These are phyloP conservation scores for Pisolithus microcarpus DNA, from an alignment of 768 basidiomycete species.

Conservation along the genomic window DNA sequence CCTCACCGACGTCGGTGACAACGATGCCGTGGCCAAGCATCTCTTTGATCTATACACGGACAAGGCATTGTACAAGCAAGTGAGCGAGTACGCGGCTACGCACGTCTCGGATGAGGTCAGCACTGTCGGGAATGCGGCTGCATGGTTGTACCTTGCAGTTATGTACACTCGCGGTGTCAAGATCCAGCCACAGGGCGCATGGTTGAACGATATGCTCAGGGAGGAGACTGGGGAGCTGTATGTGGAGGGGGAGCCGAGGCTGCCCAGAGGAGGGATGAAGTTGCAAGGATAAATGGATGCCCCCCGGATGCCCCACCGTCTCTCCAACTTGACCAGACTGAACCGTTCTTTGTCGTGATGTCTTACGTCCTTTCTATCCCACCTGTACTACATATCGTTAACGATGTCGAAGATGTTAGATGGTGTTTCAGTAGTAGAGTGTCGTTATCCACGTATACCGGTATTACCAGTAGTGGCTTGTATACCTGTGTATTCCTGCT, in stretches of 20 bases:
- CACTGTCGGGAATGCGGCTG: constrained; percentile 72
- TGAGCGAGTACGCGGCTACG: constrained; percentile 62
- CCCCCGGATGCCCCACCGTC: constrained; percentile 20
- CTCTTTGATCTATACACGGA: constrained; percentile 76
- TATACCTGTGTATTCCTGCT: too few species aligned
- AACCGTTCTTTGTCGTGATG: neutral
- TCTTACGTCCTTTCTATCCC: too few species aligned
- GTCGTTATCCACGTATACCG: too few species aligned
- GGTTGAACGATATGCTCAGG: constrained; percentile 78
- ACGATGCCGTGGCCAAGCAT: constrained; percentile 64
- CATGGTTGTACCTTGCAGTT: constrained; percentile 66
- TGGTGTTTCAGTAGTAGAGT: too few species aligned
- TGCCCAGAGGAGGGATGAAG: constrained; percentile 57
- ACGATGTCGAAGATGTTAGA: too few species aligned
- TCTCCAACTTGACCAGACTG: constrained; percentile 27
- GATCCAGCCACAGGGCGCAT: constrained; percentile 73
- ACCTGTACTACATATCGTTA: too few species aligned
- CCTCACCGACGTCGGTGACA: constrained; percentile 73
- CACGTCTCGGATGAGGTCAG: constrained; percentile 81
- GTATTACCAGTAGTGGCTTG: too few species aligned
- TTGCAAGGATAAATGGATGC: constrained; percentile 19
- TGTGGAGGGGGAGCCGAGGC: constrained; percentile 55
- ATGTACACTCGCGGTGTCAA: constrained; percentile 74
- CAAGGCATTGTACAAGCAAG: constrained; percentile 51
- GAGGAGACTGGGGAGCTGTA: constrained; percentile 72